These are phyloP conservation scores for Bauhinia variegata DNA, from an alignment of 306 rosid genomes.

Conservation along the genomic window DNA sequence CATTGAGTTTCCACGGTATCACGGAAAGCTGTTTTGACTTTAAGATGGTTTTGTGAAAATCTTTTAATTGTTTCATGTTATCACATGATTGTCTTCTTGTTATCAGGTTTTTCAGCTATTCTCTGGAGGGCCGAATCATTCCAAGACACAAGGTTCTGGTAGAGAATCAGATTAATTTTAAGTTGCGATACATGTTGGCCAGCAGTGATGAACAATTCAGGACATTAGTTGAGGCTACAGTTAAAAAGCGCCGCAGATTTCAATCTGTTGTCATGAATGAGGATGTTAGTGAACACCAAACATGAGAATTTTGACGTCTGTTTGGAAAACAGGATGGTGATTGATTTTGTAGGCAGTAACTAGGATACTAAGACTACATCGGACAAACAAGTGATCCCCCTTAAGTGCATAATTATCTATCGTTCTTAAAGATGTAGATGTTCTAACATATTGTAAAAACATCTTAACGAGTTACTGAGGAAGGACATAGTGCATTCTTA, in stretches of 20 bases:
- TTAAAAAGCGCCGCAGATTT: conserved; percentile 66
- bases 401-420: too few species aligned
- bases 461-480: too few species aligned
- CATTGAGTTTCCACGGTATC: conserved; percentile 90
- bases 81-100: conserved; percentile 21
- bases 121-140: too few species aligned
- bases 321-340: too few species aligned
- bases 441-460: too few species aligned
- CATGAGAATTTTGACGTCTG: too few species aligned
- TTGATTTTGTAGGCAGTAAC: too few species aligned
- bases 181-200: conserved; percentile 83
- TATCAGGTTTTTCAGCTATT: conserved; percentile 89
- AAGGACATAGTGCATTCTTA: too few species aligned
- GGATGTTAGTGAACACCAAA: conserved; percentile 1
- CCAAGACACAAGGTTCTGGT: too few species aligned
- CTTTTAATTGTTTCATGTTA: conserved; percentile 15
- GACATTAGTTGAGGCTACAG: conserved; percentile 53
- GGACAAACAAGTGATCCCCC: too few species aligned
- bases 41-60: conserved; percentile 10
- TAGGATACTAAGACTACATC: too few species aligned
- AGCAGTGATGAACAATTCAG: conserved; percentile 72
- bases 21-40: conserved; percentile 15
- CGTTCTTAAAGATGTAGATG: too few species aligned
- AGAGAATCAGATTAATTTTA: conserved; percentile 71
- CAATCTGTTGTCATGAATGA: conserved; percentile 42